A percentile compares a stretch with the other conserved stretches of the same genome.
Conservation (phyloP, 2,329 filamentous ascomycete species). For the Beauveria varroae region DNA sequence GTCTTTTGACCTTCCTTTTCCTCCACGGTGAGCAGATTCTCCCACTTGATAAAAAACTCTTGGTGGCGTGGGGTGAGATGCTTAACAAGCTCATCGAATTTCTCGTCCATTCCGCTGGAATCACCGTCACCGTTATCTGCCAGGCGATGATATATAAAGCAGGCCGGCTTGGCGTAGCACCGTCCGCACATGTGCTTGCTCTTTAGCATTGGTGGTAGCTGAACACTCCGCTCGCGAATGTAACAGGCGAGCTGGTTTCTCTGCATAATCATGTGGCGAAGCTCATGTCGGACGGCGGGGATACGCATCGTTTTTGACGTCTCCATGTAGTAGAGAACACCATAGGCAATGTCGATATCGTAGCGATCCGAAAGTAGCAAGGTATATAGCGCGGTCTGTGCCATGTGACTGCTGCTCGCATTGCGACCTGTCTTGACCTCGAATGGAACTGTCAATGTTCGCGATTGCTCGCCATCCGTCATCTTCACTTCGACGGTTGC, state of each 20-base stretch:
- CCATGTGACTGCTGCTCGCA: conserved; percentile 73
- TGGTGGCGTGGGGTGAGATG: conserved; percentile 69
- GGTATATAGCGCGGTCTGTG: conserved; percentile 92
- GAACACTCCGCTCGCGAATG: conserved; percentile 68
- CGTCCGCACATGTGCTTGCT: conserved; percentile 73
- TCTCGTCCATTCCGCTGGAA: conserved; percentile 69
- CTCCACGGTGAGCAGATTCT: conserved; percentile 85
- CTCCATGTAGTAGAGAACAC: conserved; percentile 92
- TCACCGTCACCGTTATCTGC: conserved; percentile 77
- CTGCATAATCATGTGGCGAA: conserved; percentile 95
- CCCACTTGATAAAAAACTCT: conserved; percentile 92
- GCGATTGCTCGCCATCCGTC: conserved; percentile 56
- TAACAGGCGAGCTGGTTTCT: conserved; percentile 84
- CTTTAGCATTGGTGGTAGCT: conserved; percentile 79
- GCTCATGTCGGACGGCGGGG: conserved; percentile 75
- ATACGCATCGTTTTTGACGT: conserved; percentile 80
- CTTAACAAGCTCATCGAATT: conserved; percentile 73
- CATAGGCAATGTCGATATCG: conserved; percentile 83
- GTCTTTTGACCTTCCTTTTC: conserved; percentile 85
- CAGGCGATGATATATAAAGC: conserved; percentile 90
- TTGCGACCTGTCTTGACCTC: conserved; percentile 93
- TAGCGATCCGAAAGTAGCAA: conserved; percentile 89
- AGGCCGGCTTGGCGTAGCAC: conserved; percentile 86
- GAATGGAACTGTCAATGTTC: conserved; percentile 78
- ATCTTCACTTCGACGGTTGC: conserved; percentile 88